Base-by-base conservation (phyloP, 208 protist genomes). In the Crithidia sp. region DNA sequence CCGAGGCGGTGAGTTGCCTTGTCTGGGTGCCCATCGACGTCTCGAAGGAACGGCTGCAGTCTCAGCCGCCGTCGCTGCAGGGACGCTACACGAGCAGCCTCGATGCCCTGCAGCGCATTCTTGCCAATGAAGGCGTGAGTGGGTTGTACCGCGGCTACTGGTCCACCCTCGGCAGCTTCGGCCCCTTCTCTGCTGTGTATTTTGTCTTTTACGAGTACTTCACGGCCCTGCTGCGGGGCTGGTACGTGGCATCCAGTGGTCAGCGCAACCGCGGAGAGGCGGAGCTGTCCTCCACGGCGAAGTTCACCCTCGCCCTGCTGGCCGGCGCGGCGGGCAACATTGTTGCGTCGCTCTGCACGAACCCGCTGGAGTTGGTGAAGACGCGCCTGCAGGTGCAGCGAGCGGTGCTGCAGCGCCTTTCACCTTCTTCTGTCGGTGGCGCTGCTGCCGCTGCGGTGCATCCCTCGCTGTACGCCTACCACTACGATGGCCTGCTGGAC, bases 1-100 rank as follows among this genome's bases (percentile, higher is more conserved):
- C 93, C 8, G 93, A 97, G 80, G 71, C 86, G 60, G 79, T 96
- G 47, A 95, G 89, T 71, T 96, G 91, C 74, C 14, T 89, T 5
- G 69, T 97, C 37, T 97, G 93, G 93, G 91, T 97, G 13, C 93
- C 93, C 13, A 84, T 95, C 52, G 93, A 97, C 62, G 93, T 97
- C 45, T 66, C 84, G 16, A 96, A 96, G 79, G 91, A 97, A 79
- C 82, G 91, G 2, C 74, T 95, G 61, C 93, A 97, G 69, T 89
- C 87, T 14, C 93, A 97, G 66, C 84, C 87, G 17, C 81, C 82
- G 28, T 71, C 70, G 7, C 69, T 94, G 61, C 43, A 17, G 45
- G 81, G 78, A 7, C 84, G 91, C 7, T 96, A 97, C 71, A 71
- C 64, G 13, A 79, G 77, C 59, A 95, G 87, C 67, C 71, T 54